Evolutionary conservation across 441 rosid genomes (phyloP).

Genomic region (Euphorbia celastroides): DNA sequence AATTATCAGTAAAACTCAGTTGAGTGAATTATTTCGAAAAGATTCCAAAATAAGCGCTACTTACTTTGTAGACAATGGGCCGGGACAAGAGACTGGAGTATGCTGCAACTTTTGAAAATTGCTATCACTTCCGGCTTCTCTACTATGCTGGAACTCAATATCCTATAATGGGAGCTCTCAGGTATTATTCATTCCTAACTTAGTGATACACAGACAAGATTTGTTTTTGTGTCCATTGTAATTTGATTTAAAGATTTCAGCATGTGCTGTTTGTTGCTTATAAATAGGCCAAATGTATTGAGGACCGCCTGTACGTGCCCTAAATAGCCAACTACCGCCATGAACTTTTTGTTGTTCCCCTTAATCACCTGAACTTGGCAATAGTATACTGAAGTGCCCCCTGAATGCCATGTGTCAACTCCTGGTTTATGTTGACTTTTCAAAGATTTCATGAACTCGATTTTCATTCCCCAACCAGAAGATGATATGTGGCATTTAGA

Average conservation of each 20-base stretch:
- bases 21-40: slow-evolving; percentile 3
- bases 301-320: no score
- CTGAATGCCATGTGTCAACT: no score
- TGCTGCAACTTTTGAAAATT: slow-evolving; percentile 79
- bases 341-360: no score
- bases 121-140: slow-evolving; percentile 86
- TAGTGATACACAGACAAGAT: not conserved
- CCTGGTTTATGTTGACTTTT: no score
- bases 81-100: slow-evolving; percentile 84
- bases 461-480: no score
- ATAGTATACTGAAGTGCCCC: no score
- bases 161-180: slow-evolving; percentile 96
- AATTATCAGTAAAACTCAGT: not conserved
- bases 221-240: not conserved
- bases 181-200: slow-evolving; percentile 30
- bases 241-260: no score
- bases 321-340: no score
- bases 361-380: no score
- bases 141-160: slow-evolving; percentile 88
- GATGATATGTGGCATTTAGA: no score
- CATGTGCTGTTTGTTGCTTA: not conserved
- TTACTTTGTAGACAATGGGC: slow-evolving; percentile 71
- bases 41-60: slow-evolving; percentile 14
- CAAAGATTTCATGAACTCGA: no score
- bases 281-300: not conserved